phyloP scores from a whole-genome alignment of 495 filamentous ascomycete genomes.

The Trichoderma gamsii region DNA sequence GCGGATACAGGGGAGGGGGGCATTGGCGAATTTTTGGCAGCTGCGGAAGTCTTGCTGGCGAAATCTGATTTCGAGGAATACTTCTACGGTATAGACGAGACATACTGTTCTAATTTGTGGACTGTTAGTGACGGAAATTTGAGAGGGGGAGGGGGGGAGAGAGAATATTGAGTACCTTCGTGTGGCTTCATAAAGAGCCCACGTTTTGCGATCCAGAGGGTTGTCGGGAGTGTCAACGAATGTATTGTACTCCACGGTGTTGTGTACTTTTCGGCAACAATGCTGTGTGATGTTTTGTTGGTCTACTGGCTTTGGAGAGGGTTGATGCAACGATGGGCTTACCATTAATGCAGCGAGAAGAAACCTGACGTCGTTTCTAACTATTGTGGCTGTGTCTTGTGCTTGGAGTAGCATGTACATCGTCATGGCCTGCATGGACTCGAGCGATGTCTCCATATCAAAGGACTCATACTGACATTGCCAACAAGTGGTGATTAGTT shows the following conservation, averaged over 20 bases:
- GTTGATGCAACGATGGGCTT: not conserved
- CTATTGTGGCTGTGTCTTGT: not conserved
- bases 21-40: not conserved
- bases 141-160: not conserved
- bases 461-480: not conserved
- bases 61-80: constrained; percentile 1
- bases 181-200: not conserved
- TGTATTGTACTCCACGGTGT: not conserved
- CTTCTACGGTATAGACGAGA: not conserved
- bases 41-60: not conserved
- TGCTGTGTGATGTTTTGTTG: not conserved
- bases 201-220: not conserved
- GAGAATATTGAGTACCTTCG: not conserved
- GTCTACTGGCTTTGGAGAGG: not conserved
- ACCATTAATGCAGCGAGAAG: not conserved
- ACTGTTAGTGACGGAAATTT: not conserved
- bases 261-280: not conserved
- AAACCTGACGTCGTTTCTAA: constrained; percentile 2
- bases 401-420: constrained; percentile 13
- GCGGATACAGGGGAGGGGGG: constrained; percentile 7
- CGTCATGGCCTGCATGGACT: not conserved
- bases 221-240: not conserved
- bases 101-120: not conserved
- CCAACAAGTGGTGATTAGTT: not conserved
- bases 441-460: not conserved